These are phyloP conservation scores for Syzygium jambos DNA, from an alignment of 345 rosid species.

Conservation along the genomic window DNA sequence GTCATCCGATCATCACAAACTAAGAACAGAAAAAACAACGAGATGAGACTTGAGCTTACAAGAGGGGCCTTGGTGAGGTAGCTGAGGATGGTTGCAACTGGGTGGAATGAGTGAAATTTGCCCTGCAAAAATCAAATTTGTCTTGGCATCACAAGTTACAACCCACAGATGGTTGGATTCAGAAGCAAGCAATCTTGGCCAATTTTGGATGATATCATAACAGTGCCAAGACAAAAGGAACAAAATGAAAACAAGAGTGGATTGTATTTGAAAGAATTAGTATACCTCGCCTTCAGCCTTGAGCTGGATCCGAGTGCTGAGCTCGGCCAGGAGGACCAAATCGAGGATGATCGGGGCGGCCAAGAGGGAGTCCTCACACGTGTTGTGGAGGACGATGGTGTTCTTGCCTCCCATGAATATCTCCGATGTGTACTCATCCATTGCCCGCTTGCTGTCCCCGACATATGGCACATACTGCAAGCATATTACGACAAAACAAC, in stretches of 20 bases:
- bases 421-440: slow-evolving; percentile 99
- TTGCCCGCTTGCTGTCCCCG: slow-evolving; percentile 97
- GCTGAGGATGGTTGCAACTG: slow-evolving; percentile 95
- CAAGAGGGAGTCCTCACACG: slow-evolving; percentile 94
- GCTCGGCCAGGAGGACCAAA: slow-evolving; percentile 93
- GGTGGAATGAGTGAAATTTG: slow-evolving; percentile 95
- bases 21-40: background rate
- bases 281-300: slow-evolving; percentile 77
- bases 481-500: background rate
- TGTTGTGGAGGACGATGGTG: slow-evolving; percentile 93
- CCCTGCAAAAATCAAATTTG: slow-evolving; percentile 33
- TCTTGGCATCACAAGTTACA: background rate
- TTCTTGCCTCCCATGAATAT: slow-evolving; percentile 94
- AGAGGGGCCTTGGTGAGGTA: slow-evolving; percentile 98
- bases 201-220: background rate
- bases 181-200: background rate
- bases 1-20: background rate
- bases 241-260: background rate
- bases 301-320: slow-evolving; percentile 80
- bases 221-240: background rate
- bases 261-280: background rate
- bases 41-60: slow-evolving; percentile 29
- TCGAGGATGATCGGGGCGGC: slow-evolving; percentile 97
- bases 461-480: slow-evolving; percentile 87
- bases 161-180: background rate